Percentiles rank a stretch among this genome's conserved stretches.
These are phyloP conservation scores for Globisporangium iwayamae DNA, from an alignment of 352 stramenopile species.

Conservation along the genomic window DNA sequence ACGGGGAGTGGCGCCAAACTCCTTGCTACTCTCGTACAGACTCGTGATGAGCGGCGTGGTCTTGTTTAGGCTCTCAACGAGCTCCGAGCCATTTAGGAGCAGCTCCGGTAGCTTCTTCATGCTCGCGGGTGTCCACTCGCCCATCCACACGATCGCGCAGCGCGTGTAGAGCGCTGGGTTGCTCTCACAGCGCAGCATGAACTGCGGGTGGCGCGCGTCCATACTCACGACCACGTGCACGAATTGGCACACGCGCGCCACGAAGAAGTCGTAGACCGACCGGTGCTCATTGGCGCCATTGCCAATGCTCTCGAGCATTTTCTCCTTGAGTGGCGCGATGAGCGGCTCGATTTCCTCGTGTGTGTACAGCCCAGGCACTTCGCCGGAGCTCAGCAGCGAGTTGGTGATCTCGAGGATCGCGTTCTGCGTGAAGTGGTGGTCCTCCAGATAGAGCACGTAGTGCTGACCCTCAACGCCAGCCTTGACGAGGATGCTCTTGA, in stretches of 20 bases:
- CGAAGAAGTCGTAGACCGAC: conserved; percentile 94
- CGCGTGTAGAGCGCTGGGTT: conserved; percentile 93
- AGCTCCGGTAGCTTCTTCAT: conserved; percentile 80
- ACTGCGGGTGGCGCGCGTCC: conserved; percentile 65
- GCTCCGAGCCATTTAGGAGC: conserved; percentile 51
- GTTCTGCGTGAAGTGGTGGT: conserved; percentile 90
- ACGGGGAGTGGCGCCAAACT: conserved; percentile 69
- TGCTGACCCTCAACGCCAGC: conserved; percentile 80
- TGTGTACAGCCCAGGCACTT: conserved; percentile 92
- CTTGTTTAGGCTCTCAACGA: conserved; percentile 54
- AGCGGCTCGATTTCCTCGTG: conserved; percentile 92
- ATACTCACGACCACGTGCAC: conserved; percentile 88
- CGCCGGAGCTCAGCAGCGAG: conserved; percentile 87
- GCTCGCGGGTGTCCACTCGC: conserved; percentile 78
- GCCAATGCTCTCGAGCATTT: conserved; percentile 84
- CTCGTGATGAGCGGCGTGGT: conserved; percentile 52
- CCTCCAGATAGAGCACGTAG: conserved; percentile 90
- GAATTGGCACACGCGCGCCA: conserved; percentile 84
- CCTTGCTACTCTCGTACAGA: conserved; percentile 65
- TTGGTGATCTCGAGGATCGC: conserved; percentile 92
- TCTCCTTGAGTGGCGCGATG: conserved; percentile 87
- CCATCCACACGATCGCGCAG: conserved; percentile 93
- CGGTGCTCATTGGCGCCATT: conserved; percentile 43
- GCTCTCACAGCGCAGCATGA: conserved; percentile 88
- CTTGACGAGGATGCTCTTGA: conserved; percentile 89